Evolutionary conservation across 1,139 yeast genomes (phyloP).

Genomic region (Hansenula sp.): DNA sequence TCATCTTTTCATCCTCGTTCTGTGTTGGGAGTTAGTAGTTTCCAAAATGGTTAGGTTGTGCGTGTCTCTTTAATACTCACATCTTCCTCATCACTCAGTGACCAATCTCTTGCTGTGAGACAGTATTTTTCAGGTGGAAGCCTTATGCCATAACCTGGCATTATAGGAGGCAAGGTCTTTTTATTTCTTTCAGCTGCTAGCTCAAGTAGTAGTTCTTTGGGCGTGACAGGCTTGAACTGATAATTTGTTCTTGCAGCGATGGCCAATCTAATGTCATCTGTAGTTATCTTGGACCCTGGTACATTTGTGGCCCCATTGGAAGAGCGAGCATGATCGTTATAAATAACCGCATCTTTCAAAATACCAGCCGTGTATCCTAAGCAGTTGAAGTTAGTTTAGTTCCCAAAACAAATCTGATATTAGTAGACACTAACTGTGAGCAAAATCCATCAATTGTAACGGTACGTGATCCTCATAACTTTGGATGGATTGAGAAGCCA

Average conservation of each 20-base stretch:
- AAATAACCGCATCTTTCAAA: conserved; percentile 81
- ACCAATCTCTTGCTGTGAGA: conserved; percentile 79
- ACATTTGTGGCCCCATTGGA: conserved; percentile 35
- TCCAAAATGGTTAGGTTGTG: too few relatives aligned
- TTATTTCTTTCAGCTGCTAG: conserved; percentile 90
- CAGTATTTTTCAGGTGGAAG: conserved; percentile 98
- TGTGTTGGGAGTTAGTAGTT: conserved; percentile 1
- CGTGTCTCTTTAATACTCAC: conserved; percentile 2
- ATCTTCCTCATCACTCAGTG: conserved; percentile 41
- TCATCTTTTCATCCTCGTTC: conserved; percentile 19
- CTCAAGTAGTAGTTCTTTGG: conserved; percentile 85
- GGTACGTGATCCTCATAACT: conserved; percentile 96
- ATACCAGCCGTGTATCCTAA: conserved; percentile 77
- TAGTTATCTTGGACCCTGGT: conserved; percentile 46
- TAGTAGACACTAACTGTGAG: conserved; percentile 46
- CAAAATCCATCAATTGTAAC: conserved; percentile 92
- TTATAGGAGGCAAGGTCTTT: conserved; percentile 85
- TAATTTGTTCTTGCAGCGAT: conserved; percentile 91
- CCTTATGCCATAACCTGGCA: conserved; percentile 89
- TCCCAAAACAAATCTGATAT: neutral
- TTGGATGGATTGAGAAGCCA: conserved; percentile 91
- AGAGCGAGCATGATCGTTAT: conserved; percentile 73
- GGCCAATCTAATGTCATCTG: conserved; percentile 89
- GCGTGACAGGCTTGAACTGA: conserved; percentile 89
- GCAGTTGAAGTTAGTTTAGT: conserved; percentile 13